Evolutionary conservation across 2,329 filamentous ascomycete genomes (phyloP), one percentile per base, ranked within the genome.

Genomic region (Volutella citrinella): DNA sequence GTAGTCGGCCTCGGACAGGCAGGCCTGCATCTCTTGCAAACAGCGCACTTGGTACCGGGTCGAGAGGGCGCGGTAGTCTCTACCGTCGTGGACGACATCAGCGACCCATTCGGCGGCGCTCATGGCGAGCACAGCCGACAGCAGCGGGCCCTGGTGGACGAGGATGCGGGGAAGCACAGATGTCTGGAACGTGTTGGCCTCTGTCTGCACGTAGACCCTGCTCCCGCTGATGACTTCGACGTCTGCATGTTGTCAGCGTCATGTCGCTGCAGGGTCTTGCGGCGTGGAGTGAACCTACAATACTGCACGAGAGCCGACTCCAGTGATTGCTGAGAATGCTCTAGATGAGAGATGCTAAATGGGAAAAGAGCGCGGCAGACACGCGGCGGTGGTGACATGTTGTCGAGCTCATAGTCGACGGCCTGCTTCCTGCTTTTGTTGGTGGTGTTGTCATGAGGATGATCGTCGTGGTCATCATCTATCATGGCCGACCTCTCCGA

Each of bases 51-150:
- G 51, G 37, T 51, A 51, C 19, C 37, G 48, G 21, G 44, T 43
- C 8, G 48, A 49, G 2, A 51, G 12, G 9, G 36, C 34, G 8
- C 40, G 40, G 10, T 51, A 51, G 15, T 51, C 44, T 30, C 37
- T 44, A 10, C 43, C 45, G 15, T 48, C 38, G 1, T 33, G 19
- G 6, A 40, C 34, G 8, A 39, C 28, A 5, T 52, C 38, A 15
- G 47, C 48, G 3, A 32, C 33, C 49, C 48, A 52, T 35, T 51
- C 48, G 27, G 48, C 44, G 6, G 49, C 46, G 21, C 49, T 52
- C 44, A 52, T 40, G 8, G 48, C 49, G 3, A 52, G 10, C 2
- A 52, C 49, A 12, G 49, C 44, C 1, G 30, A 50, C 10, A 46
- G 31, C 3, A 52, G 21, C 17, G 48, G 46, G 0, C 44, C 42